Evolutionary conservation across 2,329 filamentous ascomycete species (phyloP), one percentile per base, ranked within the genome.

Genomic region (Nemania abortiva): DNA sequence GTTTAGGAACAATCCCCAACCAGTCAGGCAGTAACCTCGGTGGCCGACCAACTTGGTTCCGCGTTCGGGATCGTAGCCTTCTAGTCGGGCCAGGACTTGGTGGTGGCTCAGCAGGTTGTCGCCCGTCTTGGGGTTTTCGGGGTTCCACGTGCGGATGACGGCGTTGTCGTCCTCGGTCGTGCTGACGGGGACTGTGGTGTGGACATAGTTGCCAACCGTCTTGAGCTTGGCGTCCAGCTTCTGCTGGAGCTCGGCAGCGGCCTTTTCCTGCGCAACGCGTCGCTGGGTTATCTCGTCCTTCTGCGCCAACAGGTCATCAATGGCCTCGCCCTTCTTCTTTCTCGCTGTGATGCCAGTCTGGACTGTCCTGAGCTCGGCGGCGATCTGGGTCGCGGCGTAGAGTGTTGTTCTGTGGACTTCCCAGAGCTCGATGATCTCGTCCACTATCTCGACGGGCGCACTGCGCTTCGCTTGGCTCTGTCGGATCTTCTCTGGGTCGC

Each of bases 31-130:
- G 84, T 98, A 98, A 47, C 95, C 95, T 75, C 95, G 88, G 82
- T 98, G 95, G 61, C 96, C 95, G 53, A 97, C 95, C 72, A 98
- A 89, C 86, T 98, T 98, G 72, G 94, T 92, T 74, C 94, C 70
- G 73, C 96, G 91, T 78, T 97, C 94, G 0, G 94, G 92, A 79
- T 98, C 96, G 79, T 97, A 98, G 63, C 95, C 95, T 75, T 96
- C 94, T 71, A 98, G 84, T 75, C 94, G 89, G 67, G 91, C 90
- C 69, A 98, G 89, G 63, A 99, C 94, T 80, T 98, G 95, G 81
- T 99, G 96, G 81, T 99, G 96, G 60, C 95, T 97, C 70, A 98
- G 91, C 71, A 88, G 85, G 47, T 92, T 87, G 75, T 89, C 89
- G 86, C 95, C 95, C 82, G 94, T 89, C 57, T 92, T 89, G 24